A percentile compares a stretch with the other conserved stretches of the same genome.
These are phyloP conservation scores for Kwoniella heveanensis DNA, from an alignment of 768 basidiomycete species.

Conservation along the genomic window DNA sequence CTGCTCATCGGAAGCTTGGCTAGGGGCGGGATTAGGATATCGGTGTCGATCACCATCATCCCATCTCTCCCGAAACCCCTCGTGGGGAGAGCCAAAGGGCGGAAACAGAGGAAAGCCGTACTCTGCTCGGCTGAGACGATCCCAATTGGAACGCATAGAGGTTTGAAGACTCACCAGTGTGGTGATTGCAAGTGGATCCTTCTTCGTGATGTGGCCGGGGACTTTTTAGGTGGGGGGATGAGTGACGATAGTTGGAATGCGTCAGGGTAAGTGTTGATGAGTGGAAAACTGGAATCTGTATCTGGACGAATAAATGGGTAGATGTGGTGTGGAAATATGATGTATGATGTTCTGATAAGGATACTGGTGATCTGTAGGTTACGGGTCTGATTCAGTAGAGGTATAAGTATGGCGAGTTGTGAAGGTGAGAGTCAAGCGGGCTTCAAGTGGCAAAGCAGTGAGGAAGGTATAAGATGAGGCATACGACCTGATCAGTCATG, in stretches of 20 bases:
- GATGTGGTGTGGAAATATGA: neutral
- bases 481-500: too few relatives aligned
- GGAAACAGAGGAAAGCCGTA: neutral
- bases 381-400: too few relatives aligned
- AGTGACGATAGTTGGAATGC: too few relatives aligned
- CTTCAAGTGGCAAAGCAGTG: too few relatives aligned
- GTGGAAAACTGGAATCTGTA: neutral
- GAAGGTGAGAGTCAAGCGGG: too few relatives aligned
- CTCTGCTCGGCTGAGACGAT: neutral
- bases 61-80: neutral
- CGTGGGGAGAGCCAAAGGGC: neutral
- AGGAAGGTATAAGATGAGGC: too few relatives aligned
- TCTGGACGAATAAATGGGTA: neutral
- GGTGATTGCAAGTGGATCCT: too few relatives aligned
- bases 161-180: neutral
- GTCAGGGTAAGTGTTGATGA: neutral
- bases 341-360: too few relatives aligned
- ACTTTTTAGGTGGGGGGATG: too few relatives aligned
- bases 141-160: neutral
- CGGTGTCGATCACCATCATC: neutral
- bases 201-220: too few relatives aligned
- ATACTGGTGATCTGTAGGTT: too few relatives aligned
- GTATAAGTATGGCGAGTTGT: too few relatives aligned
- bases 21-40: neutral
- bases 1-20: neutral